Base-by-base conservation (phyloP, 2,329 filamentous ascomycete species). In the Neocucurbitaria cava region DNA sequence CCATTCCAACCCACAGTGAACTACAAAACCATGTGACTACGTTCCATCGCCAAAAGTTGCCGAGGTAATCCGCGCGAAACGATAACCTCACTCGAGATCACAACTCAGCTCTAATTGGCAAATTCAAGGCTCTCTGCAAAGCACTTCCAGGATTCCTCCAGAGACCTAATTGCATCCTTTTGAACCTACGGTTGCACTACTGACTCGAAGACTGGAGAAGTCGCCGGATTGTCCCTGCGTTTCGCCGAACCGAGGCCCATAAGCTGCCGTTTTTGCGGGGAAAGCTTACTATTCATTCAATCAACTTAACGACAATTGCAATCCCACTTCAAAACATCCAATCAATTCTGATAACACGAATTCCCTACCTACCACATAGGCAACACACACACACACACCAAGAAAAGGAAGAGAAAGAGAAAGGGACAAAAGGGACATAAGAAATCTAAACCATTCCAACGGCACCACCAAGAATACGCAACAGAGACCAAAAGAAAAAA, bases 161-260 rank as follows among this genome's bases (percentile, higher is more conserved):
- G 13, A n/a, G 15, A 38, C 20, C 18, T 23, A 9, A 3, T 13
- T 36, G 17, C 30, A 36, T n/a, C 30, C 36, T 21, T 4, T 38
- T n/a, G 7, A 3, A 9, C 38, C n/a, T 26, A 20, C 18, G 5
- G 4, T n/a, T 15, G 13, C 18, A 24, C 20, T 44, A 45, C 48
- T 36, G 23, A 38, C 49, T 41, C 24, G 28, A 43, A 46, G n/a
- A 51, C 38, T 30, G 9, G 9, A 42, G 9, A 23, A 24, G 6
- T 24, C 49, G 23, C 49, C 43, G 50, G 21, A 48, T 38, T 41
- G 30, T 42, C 46, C 56, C 44, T 53, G 45, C 20, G 3, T 49
- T 39, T 33, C n/a, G 41, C 55, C 51, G 54, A 56, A 52, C 60
- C 60, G 58, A 63, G 60, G 60, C 59, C 41, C 21, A 24, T 9